Conservation (phyloP, 2,329 filamentous ascomycete genomes). For the Monosporascus sp. region DNA sequence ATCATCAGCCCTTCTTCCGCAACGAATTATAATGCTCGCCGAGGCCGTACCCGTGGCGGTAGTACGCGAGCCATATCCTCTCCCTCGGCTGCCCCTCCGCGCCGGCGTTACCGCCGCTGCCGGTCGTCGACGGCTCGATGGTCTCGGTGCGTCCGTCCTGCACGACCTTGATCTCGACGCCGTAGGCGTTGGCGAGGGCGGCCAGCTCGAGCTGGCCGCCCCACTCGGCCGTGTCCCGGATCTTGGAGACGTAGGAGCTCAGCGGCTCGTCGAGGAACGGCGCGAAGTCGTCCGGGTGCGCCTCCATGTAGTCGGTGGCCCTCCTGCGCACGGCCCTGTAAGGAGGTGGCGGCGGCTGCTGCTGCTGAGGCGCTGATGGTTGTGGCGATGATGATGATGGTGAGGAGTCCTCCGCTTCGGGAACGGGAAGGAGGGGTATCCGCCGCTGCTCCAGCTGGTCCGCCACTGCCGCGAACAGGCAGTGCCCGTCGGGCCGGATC, state of each 20-base stretch:
- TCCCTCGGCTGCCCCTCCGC: conserved; percentile 34
- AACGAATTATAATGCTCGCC: conserved; percentile 98
- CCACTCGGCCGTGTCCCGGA: conserved; percentile 89
- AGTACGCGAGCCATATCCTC: conserved; percentile 88
- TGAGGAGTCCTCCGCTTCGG: conserved; percentile 5
- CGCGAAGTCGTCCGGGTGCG: conserved; percentile 73
- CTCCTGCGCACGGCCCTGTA: conserved; percentile 65
- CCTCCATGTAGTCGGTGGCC: conserved; percentile 72
- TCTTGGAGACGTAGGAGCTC: conserved; percentile 65
- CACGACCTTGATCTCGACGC: conserved; percentile 75
- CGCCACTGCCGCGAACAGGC: conserved; percentile 85
- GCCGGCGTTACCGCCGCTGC: conserved; percentile 26
- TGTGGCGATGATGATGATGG: too few relatives aligned
- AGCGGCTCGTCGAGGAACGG: conserved; percentile 83
- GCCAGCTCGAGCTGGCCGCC: conserved; percentile 87
- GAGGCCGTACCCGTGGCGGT: conserved; percentile 85
- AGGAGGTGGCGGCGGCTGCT: conserved; percentile 23
- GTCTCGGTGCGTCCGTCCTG: conserved; percentile 78
- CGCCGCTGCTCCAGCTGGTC: conserved; percentile 63
- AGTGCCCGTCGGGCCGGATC: conserved; percentile 88
- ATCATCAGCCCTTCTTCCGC: conserved; percentile 33
- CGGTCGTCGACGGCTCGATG: conserved; percentile 49
- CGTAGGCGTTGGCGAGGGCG: conserved; percentile 76
- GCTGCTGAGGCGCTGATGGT: too few relatives aligned
- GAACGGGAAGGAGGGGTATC: conserved; percentile 34